Percentiles rank a stretch among this genome's conserved stretches.
phyloP scores from a whole-genome alignment of 2,329 filamentous ascomycete species.

The Alternaria rosae region DNA sequence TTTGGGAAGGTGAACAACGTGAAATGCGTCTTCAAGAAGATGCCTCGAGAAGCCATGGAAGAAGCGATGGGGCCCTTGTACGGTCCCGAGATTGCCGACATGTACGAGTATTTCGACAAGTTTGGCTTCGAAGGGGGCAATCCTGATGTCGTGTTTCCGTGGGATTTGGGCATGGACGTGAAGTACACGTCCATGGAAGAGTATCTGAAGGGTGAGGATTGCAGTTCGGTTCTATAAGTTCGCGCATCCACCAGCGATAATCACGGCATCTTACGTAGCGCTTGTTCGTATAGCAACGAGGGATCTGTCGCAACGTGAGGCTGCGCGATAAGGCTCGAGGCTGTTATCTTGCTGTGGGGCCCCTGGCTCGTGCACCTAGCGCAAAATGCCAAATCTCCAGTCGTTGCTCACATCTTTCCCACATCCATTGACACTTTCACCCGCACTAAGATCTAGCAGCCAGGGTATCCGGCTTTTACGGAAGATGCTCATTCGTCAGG shows the following conservation, averaged over 20 bases:
- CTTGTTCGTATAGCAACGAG: neutral
- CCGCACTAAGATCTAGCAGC: neutral
- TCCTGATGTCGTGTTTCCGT: conserved; percentile 39
- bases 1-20: conserved; percentile 34
- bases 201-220: conserved; percentile 36
- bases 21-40: conserved; percentile 23
- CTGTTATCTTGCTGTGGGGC: conserved; percentile 1
- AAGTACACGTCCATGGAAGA: conserved; percentile 34
- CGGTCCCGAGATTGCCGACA: conserved; percentile 43
- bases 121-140: conserved; percentile 50
- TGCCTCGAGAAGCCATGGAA: conserved; percentile 25
- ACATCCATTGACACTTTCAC: neutral
- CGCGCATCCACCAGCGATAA: neutral
- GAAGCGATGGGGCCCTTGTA: conserved; percentile 28
- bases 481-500: neutral
- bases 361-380: neutral
- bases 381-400: neutral
- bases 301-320: neutral
- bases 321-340: neutral
- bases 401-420: neutral
- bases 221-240: conserved; percentile 22
- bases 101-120: conserved; percentile 44
- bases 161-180: conserved; percentile 30
- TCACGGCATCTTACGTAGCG: neutral
- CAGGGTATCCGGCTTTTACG: neutral